phyloP scores from a whole-genome alignment of 805 yeast species.

The Candida ortonii region DNA sequence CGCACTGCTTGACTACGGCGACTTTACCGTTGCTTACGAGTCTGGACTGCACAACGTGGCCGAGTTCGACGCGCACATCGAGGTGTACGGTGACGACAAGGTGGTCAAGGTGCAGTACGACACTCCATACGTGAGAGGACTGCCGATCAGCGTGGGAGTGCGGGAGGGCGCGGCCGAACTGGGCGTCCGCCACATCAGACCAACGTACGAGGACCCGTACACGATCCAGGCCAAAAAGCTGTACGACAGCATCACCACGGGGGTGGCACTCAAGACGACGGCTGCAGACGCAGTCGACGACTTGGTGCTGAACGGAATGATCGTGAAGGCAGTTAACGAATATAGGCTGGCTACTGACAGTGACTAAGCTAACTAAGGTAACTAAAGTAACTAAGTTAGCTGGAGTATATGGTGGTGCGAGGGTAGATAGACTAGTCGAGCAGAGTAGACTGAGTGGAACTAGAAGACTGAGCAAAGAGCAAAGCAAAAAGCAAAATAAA shows the following conservation, averaged over 20 bases:
- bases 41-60: conserved; percentile 5
- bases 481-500: too few species aligned
- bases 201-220: conserved; percentile 7
- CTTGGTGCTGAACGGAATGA: background rate
- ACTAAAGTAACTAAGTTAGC: too few species aligned
- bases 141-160: conserved; percentile 10
- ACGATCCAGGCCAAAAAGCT: conserved; percentile 2
- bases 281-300: conserved; percentile 1
- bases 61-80: conserved; percentile 9
- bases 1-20: conserved; percentile 10
- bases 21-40: conserved; percentile 5
- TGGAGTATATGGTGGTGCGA: too few species aligned
- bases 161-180: conserved; percentile 5
- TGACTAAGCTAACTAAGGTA: too few species aligned
- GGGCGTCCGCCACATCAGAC: conserved; percentile 3
- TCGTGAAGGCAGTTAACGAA: conserved; percentile 1
- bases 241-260: background rate
- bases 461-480: too few species aligned
- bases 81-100: conserved; percentile 6
- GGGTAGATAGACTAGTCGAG: too few species aligned
- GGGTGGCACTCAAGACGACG: conserved; percentile 1
- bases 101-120: conserved; percentile 9
- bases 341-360: too few species aligned
- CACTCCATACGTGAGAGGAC: conserved; percentile 9
- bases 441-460: too few species aligned